phyloP scores from a whole-genome alignment of 257 asterid species.

The Solanum habrochaites region DNA sequence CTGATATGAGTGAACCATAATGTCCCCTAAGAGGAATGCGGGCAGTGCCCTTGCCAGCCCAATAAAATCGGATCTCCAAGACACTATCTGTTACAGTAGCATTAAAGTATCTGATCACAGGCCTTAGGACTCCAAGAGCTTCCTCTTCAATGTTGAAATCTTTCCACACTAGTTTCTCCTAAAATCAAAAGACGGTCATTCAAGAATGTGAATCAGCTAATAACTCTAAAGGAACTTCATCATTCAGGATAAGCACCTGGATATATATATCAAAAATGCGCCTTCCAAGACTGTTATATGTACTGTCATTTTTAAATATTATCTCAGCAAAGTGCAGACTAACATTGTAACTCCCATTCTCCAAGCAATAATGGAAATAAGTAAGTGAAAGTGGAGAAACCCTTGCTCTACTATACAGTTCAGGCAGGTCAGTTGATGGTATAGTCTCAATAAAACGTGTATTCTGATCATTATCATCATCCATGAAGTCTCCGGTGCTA shows the following conservation, averaged over 20 bases:
- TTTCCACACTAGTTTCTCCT: constrained; percentile 50
- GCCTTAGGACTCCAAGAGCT: constrained; percentile 71
- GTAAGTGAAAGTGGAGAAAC: constrained; percentile 31
- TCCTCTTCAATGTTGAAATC: constrained; percentile 66
- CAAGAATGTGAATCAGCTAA: constrained; percentile 6
- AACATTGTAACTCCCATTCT: constrained; percentile 21
- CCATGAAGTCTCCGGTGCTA: constrained; percentile 88
- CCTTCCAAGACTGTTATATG: constrained; percentile 17
- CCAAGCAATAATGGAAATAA: constrained; percentile 22
- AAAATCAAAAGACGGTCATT: constrained; percentile 19
- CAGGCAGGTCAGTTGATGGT: constrained; percentile 29
- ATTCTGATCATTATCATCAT: constrained; percentile 44
- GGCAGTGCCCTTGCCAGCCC: constrained; percentile 92
- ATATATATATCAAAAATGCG: constrained; percentile 23
- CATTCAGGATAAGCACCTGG: constrained; percentile 13
- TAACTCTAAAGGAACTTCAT: neutral
- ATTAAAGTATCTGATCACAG: constrained; percentile 21
- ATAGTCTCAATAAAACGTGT: constrained; percentile 28
- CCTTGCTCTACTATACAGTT: constrained; percentile 13
- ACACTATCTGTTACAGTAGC: constrained; percentile 41
- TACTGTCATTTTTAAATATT: constrained; percentile 7
- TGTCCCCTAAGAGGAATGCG: constrained; percentile 58
- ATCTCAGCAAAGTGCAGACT: constrained; percentile 32
- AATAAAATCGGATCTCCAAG: constrained; percentile 57
- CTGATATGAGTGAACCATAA: constrained; percentile 87